phyloP scores from a whole-genome alignment of 2,329 filamentous ascomycete species.

The Magnaporthiopsis rhizophila region DNA sequence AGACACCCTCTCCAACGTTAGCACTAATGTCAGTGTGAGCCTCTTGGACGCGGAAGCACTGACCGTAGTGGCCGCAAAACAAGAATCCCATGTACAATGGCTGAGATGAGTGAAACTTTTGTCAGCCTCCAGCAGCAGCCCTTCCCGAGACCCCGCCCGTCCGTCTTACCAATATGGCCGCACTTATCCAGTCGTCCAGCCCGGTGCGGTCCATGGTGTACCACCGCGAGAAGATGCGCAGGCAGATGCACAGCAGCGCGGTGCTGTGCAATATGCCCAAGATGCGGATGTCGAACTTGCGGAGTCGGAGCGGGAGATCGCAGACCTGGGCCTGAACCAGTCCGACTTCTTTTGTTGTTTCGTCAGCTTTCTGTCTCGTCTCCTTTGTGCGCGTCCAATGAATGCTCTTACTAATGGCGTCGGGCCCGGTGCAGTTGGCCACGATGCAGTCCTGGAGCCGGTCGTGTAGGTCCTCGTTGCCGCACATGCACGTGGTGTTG shows the following conservation, averaged over 20 bases:
- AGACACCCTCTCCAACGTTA: background rate
- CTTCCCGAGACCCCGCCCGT: background rate
- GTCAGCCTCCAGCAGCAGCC: slow-evolving; percentile 5
- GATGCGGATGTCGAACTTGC: slow-evolving; percentile 23
- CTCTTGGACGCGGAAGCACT: slow-evolving; percentile 4
- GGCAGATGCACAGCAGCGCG: slow-evolving; percentile 24
- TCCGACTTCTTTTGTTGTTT: slow-evolving; percentile 18
- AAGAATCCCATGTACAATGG: slow-evolving; percentile 24
- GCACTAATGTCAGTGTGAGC: background rate
- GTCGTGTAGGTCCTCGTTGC: background rate
- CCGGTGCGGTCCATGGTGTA: slow-evolving; percentile 21
- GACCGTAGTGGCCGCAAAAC: slow-evolving; percentile 24
- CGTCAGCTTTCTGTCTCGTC: background rate
- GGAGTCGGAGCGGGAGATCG: slow-evolving; percentile 20
- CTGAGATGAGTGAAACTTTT: slow-evolving; percentile 8
- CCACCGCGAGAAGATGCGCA: slow-evolving; percentile 30
- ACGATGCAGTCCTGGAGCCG: slow-evolving; percentile 2
- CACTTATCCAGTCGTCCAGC: slow-evolving; percentile 32
- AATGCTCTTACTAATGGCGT: slow-evolving; percentile 3
- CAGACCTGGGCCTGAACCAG: slow-evolving; percentile 26
- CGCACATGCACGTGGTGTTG: slow-evolving; percentile 5
- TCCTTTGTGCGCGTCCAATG: background rate
- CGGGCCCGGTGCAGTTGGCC: slow-evolving; percentile 5
- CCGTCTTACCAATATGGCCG: slow-evolving; percentile 23
- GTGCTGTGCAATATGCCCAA: slow-evolving; percentile 27